Base-by-base conservation (phyloP, 2,329 filamentous ascomycete species). In the Fusarium avenaceum region DNA sequence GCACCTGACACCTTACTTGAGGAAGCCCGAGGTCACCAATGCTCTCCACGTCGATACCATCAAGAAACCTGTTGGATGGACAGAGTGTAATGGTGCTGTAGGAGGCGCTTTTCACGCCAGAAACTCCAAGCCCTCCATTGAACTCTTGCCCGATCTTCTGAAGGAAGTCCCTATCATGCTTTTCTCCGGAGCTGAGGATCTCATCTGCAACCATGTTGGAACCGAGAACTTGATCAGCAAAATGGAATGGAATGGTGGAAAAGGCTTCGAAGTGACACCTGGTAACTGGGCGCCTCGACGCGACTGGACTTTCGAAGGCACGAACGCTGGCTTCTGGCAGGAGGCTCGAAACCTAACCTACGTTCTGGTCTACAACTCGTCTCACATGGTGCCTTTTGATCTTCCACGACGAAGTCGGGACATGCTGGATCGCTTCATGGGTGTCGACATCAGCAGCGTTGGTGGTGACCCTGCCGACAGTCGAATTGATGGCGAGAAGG, bases 371-470 rank as follows among this genome's bases (percentile, higher is more conserved):
- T 93, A 97, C 83, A 97, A 99, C 78, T 90, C 93, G 17, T 97
- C 92, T 49, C 96, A 99, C 80, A 99, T 99, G 96, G 96, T 99
- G 2, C 96, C 96, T 1, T 98, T 96, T 75, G 95, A 99, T 79
- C 92, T 92, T 73, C 90, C 95, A 2, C 89, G 93, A 47, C 90
- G 94, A 63, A 92, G 90, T 20, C 89, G 95, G 65, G 96, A 98
- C 78, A 99, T 99, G 96, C 89, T 99, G 17, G 95, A 99, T 79
- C 92, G 96, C 40, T 97, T 99, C 81, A 93, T 98, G 86, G 88
- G 89, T 48, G 93, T 99, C 40, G 94, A 98, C 76, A 96, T 98
- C 70, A 91, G 88, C 72, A 91, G 87, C 75, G 96, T 97, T 69
- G 95, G 95, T 60, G 94, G 93, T 50, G 82, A 83, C 51, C 93